Evolutionary conservation across 768 basidiomycete species (phyloP).

Genomic region (Gymnopilus junonius): DNA sequence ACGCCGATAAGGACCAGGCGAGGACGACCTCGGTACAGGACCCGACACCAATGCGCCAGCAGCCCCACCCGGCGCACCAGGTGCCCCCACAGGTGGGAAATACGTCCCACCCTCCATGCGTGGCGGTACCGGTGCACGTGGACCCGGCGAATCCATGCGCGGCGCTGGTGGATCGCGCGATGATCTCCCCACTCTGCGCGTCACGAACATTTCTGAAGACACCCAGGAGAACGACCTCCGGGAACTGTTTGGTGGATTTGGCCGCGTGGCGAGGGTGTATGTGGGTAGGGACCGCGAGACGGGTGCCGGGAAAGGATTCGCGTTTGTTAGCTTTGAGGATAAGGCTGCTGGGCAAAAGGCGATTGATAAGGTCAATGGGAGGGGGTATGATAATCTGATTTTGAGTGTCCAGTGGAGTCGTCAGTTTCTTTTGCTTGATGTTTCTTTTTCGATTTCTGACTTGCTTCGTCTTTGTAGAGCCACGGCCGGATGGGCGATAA

Average conservation of each 20-base stretch:
- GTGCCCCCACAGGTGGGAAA: constrained; percentile 63
- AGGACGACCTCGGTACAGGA: constrained; percentile 42
- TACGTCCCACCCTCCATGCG: constrained; percentile 97
- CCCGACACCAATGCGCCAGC: constrained; percentile 42
- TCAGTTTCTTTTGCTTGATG: constrained; percentile 34
- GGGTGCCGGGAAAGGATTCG: constrained; percentile 94
- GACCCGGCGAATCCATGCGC: constrained; percentile 80
- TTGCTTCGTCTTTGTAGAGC: constrained; percentile 29
- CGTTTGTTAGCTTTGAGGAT: constrained; percentile 95
- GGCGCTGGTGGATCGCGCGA: constrained; percentile 67
- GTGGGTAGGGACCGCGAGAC: constrained; percentile 96
- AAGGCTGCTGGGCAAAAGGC: constrained; percentile 80
- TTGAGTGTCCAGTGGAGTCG: constrained; percentile 67
- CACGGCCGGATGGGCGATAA: constrained; percentile 40
- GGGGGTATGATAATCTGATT: constrained; percentile 93
- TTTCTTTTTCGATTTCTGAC: not conserved
- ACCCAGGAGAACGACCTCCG: constrained; percentile 94
- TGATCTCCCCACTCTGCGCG: constrained; percentile 94
- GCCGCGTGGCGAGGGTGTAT: constrained; percentile 86
- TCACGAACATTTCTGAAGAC: constrained; percentile 96
- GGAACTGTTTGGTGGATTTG: constrained; percentile 87
- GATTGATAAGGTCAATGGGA: constrained; percentile 89
- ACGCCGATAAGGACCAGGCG: constrained; percentile 34
- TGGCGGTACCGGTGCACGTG: constrained; percentile 57
- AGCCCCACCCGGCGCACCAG: not conserved